Base-by-base conservation (phyloP, 371 early-diverging fungal species). In the Circinella minor region DNA sequence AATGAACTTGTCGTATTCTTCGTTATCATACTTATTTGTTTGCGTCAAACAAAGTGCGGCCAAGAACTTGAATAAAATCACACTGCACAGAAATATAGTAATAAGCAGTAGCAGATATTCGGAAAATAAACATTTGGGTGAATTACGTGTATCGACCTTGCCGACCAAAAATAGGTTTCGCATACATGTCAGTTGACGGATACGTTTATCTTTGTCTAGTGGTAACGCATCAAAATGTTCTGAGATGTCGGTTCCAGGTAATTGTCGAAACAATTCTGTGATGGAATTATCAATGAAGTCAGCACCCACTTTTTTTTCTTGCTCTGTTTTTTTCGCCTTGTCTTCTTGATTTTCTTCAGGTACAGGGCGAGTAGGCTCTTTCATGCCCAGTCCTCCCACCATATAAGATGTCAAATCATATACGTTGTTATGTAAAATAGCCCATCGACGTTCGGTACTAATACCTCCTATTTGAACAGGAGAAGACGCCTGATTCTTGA, bases 21-120 rank as follows among this genome's bases (percentile, higher is more conserved):
- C 86, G 27, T 94, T 92, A 78, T 94, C 93, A 70, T 93, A 89
- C 17, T 95, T 95, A 36, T 88, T 85, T 18, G 18, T 36, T 10
- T n/a, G 20, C 4, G 64, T 59, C 61, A 97, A 81, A 74, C 94
- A 94, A 68, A 98, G 75, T 2, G 99, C 98, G 9, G 97, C 94
- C 65, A 97, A 77, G 66, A 95, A 96, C 83, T 98, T 98, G 86
- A 97, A 90, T 66, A 93, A 76, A 48, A 98, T 93, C 13, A 98
- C 93, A 66, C 89, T 86, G 43, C 94, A 92, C 64, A 98, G 75
- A 49, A 96, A 81, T 9, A 85, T 85, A 8, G 98, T 92, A 46
- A 92, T 88, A 17, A 87, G 86, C 38, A 97, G 77, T 54, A 97
- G 74, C 6, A 98, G 79, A 77, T 94, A 96, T 74, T 95, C 93